Percentiles rank a stretch among this genome's conserved stretches.
phyloP scores from a whole-genome alignment of 331 rosid genomes.

The Quercus phellos region DNA sequence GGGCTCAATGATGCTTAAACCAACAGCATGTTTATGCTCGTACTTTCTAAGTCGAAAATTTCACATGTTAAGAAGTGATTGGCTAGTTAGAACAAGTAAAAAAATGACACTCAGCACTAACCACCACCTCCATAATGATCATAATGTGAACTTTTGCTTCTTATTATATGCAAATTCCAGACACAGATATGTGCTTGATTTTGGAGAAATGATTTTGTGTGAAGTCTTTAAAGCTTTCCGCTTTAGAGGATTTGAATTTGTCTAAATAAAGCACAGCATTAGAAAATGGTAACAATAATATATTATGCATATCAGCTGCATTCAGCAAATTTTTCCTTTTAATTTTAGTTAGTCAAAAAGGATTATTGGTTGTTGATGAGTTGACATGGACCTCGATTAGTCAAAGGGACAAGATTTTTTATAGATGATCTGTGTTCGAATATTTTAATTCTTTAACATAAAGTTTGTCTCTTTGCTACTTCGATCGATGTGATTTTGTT shows the following conservation, averaged over 20 bases:
- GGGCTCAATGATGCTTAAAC: conserved; percentile 12
- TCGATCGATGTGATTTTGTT: not conserved
- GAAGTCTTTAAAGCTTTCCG: conserved; percentile 19
- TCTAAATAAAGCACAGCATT: conserved; percentile 25
- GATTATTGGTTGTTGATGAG: conserved; percentile 6
- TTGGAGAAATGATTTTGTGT: conserved; percentile 22
- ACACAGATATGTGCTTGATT: conserved; percentile 19
- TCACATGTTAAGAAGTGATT: not conserved
- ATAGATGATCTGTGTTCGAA: not conserved
- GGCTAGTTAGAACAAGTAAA: not conserved
- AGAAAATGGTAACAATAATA: not conserved
- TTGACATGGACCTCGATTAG: not conserved
- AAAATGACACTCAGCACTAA: not conserved
- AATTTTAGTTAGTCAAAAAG: not conserved
- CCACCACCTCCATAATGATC: not conserved
- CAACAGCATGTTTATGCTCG: conserved; percentile 2
- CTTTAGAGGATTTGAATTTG: conserved; percentile 14
- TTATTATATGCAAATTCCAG: conserved; percentile 17
- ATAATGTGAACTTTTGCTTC: not conserved
- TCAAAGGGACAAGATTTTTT: not conserved
- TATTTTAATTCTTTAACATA: not conserved
- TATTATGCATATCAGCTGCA: conserved; percentile 19
- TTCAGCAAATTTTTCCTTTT: conserved; percentile 1
- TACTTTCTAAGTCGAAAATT: not conserved
- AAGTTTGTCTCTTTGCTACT: not conserved